A percentile compares a stretch with the other conserved stretches of the same genome.
These are phyloP conservation scores for Penicillium pulvis DNA, from an alignment of 495 filamentous ascomycete genomes.

Conservation along the genomic window DNA sequence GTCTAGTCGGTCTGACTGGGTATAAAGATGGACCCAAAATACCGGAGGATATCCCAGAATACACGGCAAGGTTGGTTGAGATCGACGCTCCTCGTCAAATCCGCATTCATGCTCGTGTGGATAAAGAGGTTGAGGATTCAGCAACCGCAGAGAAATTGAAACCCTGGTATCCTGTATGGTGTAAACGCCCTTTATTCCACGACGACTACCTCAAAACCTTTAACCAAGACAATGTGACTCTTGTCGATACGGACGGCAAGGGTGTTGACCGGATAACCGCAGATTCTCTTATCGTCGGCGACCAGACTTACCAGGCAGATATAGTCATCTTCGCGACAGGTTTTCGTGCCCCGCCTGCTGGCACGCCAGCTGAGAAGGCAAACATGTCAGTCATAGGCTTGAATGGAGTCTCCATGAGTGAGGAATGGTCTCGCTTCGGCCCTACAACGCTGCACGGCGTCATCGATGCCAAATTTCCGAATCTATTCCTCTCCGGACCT, in stretches of 20 bases:
- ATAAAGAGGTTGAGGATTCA: constrained; percentile 15
- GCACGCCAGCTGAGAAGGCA: constrained; percentile 39
- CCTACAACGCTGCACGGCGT: constrained; percentile 51
- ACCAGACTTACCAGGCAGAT: constrained; percentile 38
- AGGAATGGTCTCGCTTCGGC: constrained; percentile 42
- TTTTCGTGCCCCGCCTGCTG: constrained; percentile 34
- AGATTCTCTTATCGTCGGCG: constrained; percentile 27
- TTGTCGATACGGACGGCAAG: constrained; percentile 35
- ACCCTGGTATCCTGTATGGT: constrained; percentile 35
- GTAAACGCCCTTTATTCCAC: constrained; percentile 37
- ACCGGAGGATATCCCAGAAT: neutral
- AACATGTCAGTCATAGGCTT: constrained; percentile 45
- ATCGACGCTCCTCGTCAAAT: constrained; percentile 8
- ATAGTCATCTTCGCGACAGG: constrained; percentile 40
- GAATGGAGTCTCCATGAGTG: constrained; percentile 39
- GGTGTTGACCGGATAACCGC: constrained; percentile 24
- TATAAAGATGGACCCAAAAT: neutral
- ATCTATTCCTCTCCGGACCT: constrained; percentile 49
- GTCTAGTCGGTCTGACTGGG: constrained; percentile 8
- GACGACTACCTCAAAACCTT: constrained; percentile 37
- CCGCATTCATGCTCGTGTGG: constrained; percentile 6
- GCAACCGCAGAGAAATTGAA: constrained; percentile 28
- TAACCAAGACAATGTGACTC: constrained; percentile 27
- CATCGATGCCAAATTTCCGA: constrained; percentile 49
- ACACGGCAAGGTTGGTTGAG: neutral